Base-by-base conservation (phyloP, 331 rosid genomes). In the Pyrus hybrid region DNA sequence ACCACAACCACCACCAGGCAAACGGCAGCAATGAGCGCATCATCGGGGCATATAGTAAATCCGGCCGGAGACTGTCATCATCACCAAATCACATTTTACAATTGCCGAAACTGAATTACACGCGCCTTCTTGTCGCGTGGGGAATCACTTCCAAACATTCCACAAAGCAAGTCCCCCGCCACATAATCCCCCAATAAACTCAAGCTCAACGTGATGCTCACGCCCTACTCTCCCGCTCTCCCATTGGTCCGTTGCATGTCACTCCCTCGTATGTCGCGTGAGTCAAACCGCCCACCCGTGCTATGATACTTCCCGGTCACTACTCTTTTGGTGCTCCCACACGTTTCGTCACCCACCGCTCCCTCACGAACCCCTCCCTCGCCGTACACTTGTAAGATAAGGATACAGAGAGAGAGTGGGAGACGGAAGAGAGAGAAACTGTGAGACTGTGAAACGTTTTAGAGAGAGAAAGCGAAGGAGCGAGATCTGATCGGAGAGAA, bases 361-460 rank as follows among this genome's bases (percentile, higher is more conserved):
- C 67, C 74, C 64, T 17, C 87, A 83, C 86, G 82, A 77, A 20
- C 75, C 60, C 75, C 72, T 30, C 81, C 70, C 80, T 64, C 53
- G 87, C 96, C 96, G 97, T 91, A 84, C 93, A 88, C 77, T 83
- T 91, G 89, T 85, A 70, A 79, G 88, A 80, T 88, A 86, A 88
- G 87, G 79, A 47, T 64, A 51, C 72, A 13, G 68, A 83, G 83
- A 72, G 83, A 83, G 79, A 60, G 82, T 13, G 54, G 21, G 60
- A 79, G 68, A 13, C 23, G 43, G 35, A 57, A 20, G 54, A 29
- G 61, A 80, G 68, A 18, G 30, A 49, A 45, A 30, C 73, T 23
- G 63, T 13, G 68, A 70, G 57, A 70, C 77, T 25, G 73, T 25
- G 49, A 60, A 60, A 58, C 68, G 76, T 75, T 86, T 77, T 88